Evolutionary conservation across 768 basidiomycete species (phyloP).

Genomic region (Roridomyces roridus): DNA sequence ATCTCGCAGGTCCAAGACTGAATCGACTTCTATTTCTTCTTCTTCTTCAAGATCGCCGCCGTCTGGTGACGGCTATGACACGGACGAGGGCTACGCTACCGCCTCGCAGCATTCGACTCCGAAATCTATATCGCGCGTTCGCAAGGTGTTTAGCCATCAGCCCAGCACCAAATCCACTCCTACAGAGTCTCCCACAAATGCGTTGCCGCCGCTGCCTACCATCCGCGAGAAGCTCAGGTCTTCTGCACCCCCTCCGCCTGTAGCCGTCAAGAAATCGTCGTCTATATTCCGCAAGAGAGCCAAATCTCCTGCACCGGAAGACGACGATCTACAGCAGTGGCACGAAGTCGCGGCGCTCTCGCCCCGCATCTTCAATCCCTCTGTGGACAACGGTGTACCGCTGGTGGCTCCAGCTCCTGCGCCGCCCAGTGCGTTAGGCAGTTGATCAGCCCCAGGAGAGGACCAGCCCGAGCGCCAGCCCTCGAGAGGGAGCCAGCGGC

Average conservation of each 20-base stretch:
- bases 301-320: neutral
- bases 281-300: constrained; percentile 18
- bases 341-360: constrained; percentile 10
- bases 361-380: constrained; percentile 20
- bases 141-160: constrained; percentile 12
- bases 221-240: constrained; percentile 15
- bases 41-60: neutral
- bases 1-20: no score
- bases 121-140: constrained; percentile 10
- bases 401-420: neutral
- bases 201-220: constrained; percentile 14
- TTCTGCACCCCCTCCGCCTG: neutral
- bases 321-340: constrained; percentile 15
- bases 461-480: neutral
- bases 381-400: constrained; percentile 17
- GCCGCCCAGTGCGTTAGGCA: constrained; percentile 7
- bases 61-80: constrained; percentile 15
- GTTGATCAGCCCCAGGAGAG: neutral
- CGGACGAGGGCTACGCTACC: constrained; percentile 19
- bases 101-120: constrained; percentile 3
- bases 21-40: constrained; percentile 13
- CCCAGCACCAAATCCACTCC: constrained; percentile 1
- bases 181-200: neutral
- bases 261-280: constrained; percentile 5
- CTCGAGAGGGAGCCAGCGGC: neutral